These are phyloP conservation scores for Seiridium cupressi DNA, from an alignment of 2,329 filamentous ascomycete genomes.

Conservation along the genomic window DNA sequence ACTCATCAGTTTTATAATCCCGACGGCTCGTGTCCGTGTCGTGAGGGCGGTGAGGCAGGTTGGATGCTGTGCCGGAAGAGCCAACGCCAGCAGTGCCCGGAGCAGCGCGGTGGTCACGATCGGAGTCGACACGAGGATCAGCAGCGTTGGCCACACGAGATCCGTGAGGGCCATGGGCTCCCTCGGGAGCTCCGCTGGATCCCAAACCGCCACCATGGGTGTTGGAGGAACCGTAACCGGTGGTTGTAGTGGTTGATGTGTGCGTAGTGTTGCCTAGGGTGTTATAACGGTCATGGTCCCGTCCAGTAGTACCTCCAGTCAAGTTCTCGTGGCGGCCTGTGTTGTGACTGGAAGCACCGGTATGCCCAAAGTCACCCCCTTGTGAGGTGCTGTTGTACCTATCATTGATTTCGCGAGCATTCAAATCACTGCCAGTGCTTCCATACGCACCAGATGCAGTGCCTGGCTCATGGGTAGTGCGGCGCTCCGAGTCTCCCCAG, in stretches of 20 bases:
- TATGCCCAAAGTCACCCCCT: background rate
- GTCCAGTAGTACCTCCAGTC: background rate
- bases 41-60: background rate
- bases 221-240: too few species aligned
- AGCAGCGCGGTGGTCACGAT: too few species aligned
- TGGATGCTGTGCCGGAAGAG: background rate
- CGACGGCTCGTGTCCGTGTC: slow-evolving; percentile 7
- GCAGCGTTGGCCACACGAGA: too few species aligned
- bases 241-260: too few species aligned
- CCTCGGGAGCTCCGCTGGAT: too few species aligned
- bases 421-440: background rate
- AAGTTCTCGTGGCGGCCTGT: background rate
- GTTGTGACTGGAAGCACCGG: background rate
- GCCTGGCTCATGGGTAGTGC: background rate
- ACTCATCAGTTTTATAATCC: slow-evolving; percentile 10
- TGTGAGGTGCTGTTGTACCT: background rate
- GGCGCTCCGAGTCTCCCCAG: background rate
- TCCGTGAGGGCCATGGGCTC: background rate
- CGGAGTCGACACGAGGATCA: too few species aligned
- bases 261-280: too few species aligned
- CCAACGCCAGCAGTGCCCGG: background rate
- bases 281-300: background rate
- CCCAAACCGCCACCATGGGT: too few species aligned
- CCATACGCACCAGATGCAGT: background rate
- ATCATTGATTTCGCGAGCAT: background rate